Conservation (phyloP, 768 basidiomycete species). For the Psilocybe tampanensis region DNA sequence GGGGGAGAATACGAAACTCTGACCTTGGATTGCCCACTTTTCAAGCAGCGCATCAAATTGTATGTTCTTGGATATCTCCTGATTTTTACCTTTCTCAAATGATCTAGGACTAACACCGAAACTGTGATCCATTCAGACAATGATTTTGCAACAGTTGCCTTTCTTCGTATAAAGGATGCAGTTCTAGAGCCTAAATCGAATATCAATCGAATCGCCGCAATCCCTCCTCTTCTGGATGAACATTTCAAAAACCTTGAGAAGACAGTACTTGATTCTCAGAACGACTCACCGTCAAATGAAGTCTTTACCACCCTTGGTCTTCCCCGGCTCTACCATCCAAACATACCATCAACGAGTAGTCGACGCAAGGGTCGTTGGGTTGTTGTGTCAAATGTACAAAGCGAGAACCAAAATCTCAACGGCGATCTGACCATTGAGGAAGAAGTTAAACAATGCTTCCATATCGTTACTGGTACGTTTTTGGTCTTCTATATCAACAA, state of each 20-base stretch:
- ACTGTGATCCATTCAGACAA: conserved; percentile 78
- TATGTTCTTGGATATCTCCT: conserved; percentile 35
- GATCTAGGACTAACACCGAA: conserved; percentile 59
- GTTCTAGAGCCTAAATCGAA: conserved; percentile 56
- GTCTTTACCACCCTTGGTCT: not conserved
- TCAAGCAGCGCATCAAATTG: conserved; percentile 77
- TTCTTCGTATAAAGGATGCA: conserved; percentile 77
- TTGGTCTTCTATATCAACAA: not conserved
- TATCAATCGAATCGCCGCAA: conserved; percentile 17
- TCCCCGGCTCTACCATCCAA: conserved; percentile 1
- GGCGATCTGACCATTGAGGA: conserved; percentile 56
- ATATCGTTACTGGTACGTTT: conserved; percentile 56
- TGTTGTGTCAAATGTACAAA: conserved; percentile 59
- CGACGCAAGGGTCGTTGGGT: conserved; percentile 65
- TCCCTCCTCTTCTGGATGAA: conserved; percentile 60
- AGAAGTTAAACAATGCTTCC: conserved; percentile 74
- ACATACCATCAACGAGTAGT: conserved; percentile 14
- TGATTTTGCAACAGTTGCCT: conserved; percentile 90
- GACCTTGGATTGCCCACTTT: conserved; percentile 87
- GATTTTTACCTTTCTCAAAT: conserved; percentile 4
- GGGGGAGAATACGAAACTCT: conserved; percentile 98
- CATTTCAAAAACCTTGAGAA: conserved; percentile 31
- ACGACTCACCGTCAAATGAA: not conserved
- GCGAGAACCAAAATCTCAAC: conserved; percentile 8
- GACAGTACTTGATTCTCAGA: conserved; percentile 13